A percentile compares a stretch with the other conserved stretches of the same genome.
Conservation (phyloP, 2,329 filamentous ascomycete species). For the Aspergillus hiratsukae region DNA sequence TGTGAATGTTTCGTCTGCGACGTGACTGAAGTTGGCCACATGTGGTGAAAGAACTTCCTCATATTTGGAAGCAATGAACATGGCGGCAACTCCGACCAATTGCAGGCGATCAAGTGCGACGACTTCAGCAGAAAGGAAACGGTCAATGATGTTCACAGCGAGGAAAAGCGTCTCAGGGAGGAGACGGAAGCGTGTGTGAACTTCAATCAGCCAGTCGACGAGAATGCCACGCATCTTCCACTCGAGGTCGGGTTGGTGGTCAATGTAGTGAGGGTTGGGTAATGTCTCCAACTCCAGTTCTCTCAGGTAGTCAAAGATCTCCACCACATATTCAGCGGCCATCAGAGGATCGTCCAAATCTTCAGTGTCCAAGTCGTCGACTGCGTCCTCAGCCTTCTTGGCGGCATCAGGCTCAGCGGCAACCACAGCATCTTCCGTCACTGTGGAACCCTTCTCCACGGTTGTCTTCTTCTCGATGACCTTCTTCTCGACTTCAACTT, state of each 20-base stretch:
- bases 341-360: conserved; percentile 92
- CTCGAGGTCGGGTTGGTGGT: conserved; percentile 87
- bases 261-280: conserved; percentile 92
- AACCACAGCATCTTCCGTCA: conserved; percentile 22
- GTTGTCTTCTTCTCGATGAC: conserved; percentile 14
- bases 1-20: conserved; percentile 93
- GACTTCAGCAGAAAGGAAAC: conserved; percentile 91
- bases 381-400: conserved; percentile 38
- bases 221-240: conserved; percentile 99
- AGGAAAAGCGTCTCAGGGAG: conserved; percentile 95
- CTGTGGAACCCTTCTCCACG: conserved; percentile 29
- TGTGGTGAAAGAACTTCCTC: conserved; percentile 97
- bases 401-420: conserved; percentile 33
- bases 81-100: conserved; percentile 93
- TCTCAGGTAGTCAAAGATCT: conserved; percentile 94
- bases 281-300: conserved; percentile 76
- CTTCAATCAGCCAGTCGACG: conserved; percentile 96
- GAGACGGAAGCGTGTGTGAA: conserved; percentile 93
- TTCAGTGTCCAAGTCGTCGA: conserved; percentile 70
- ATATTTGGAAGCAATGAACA: conserved; percentile 99
- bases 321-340: conserved; percentile 94
- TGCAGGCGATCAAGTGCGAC: conserved; percentile 95
- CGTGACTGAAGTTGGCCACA: conserved; percentile 93
- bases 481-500: conserved; percentile 54
- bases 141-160: conserved; percentile 96